Base-by-base conservation (phyloP, 176 grass and related monocot genomes). In the Juncus inflexus region DNA sequence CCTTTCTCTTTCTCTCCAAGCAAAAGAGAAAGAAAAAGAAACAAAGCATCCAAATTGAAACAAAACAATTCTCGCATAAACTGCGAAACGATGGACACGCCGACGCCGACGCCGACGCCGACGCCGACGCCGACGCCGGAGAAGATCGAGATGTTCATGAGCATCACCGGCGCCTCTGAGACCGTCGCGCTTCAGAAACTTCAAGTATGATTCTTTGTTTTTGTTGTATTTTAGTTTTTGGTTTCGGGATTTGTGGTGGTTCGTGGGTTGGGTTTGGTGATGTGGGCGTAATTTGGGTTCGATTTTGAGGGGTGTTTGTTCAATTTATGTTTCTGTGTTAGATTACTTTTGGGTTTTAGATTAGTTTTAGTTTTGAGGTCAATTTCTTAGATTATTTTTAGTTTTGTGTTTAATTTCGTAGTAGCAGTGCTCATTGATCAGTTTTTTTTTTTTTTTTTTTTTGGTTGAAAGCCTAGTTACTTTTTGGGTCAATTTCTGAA, bases 111-210 rank as follows among this genome's bases (percentile, higher is more conserved):
- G 41, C 85, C 66, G 79, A 6, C 83, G 41, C 85, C 66, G 79
- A 65, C 52, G 5, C 78, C 85, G 9, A 65, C 52, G 5, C 78
- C 85, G 9, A 6, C 83, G 41, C 85, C 66, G 79, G 89, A 99
- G 37, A 76, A 79, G 85, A 94, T 99, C 83, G 89, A 84, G 14
- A 86, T 83, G 60, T 99, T 90, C 72, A 62, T 99, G 35, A 70
- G 73, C 79, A 94, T 99, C 80, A 99, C 89, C 40, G 82, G 86
- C 40, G 61, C 85, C 67, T 67, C 81, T 56, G 83, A 84, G 60
- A 68, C 78, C 52, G 71, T 70, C 58, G 89, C 95, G n/a, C 51
- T 77, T 74, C 85, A 76, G 75, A 86, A 76, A 81, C 95, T 99
- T 78, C 67, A 89, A 88, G 95, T 94, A 81, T 51, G 11, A 35